These are phyloP conservation scores for Phaeosphaeriaceae sp. DNA, from an alignment of 2,329 filamentous ascomycete genomes.

Conservation along the genomic window DNA sequence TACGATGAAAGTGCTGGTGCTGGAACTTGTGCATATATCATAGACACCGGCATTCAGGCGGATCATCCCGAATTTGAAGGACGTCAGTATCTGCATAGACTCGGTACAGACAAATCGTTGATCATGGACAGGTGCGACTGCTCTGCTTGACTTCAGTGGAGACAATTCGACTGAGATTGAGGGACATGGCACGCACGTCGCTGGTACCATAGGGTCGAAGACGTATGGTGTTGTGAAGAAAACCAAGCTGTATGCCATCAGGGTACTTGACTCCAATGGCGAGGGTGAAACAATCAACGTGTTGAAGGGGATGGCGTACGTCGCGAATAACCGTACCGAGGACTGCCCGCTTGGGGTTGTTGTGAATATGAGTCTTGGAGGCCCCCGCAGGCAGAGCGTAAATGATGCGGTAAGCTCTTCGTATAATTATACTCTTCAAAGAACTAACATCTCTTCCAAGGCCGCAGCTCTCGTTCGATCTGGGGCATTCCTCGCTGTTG, in stretches of 20 bases:
- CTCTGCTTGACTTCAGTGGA: slow-evolving; percentile 34
- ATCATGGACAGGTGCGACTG: slow-evolving; percentile 28
- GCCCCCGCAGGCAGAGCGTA: slow-evolving; percentile 24
- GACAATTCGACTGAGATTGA: slow-evolving; percentile 31
- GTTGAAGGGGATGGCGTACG: slow-evolving; percentile 36
- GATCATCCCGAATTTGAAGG: slow-evolving; percentile 57
- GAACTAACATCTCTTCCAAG: slow-evolving; percentile 12
- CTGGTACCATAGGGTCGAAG: slow-evolving; percentile 40
- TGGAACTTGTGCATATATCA: slow-evolving; percentile 63
- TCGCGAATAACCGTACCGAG: slow-evolving; percentile 19
- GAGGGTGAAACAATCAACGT: slow-evolving; percentile 31
- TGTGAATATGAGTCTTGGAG: slow-evolving; percentile 46
- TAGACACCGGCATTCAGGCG: slow-evolving; percentile 69
- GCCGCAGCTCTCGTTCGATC: slow-evolving; percentile 39
- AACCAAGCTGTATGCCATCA: slow-evolving; percentile 44
- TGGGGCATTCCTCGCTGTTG: slow-evolving; percentile 48
- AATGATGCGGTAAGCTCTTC: slow-evolving; percentile 32
- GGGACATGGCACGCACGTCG: slow-evolving; percentile 49
- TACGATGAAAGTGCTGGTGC: slow-evolving; percentile 49
- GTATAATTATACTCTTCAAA: not conserved
- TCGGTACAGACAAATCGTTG: not conserved
- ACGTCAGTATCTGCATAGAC: slow-evolving; percentile 28
- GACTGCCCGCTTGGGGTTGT: slow-evolving; percentile 42
- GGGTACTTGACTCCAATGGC: slow-evolving; percentile 44
- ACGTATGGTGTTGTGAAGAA: slow-evolving; percentile 47